These are phyloP conservation scores for Mortierella hygrophila DNA, from an alignment of 192 early-diverging fungal genomes.

Conservation along the genomic window DNA sequence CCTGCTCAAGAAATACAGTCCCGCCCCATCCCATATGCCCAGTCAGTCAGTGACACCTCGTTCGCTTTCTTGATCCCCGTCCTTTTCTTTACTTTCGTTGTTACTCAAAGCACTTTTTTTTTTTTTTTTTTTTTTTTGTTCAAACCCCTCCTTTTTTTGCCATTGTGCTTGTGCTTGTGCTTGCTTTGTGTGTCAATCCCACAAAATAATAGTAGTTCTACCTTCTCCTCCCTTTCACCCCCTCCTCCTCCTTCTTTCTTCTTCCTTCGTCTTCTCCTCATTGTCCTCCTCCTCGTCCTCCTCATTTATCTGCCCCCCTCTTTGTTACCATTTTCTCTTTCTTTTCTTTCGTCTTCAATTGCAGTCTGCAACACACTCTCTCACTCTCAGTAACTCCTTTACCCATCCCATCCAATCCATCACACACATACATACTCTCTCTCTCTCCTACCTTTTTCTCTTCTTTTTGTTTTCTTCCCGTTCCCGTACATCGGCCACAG, in stretches of 20 bases:
- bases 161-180: too few species aligned
- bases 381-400: background rate
- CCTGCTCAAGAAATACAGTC: background rate
- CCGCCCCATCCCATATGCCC: too few species aligned
- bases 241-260: background rate
- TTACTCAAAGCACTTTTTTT: background rate
- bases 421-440: too few species aligned
- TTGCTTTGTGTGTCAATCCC: too few species aligned
- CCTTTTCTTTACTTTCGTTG: background rate
- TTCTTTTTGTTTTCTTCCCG: background rate
- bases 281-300: background rate
- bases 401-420: background rate
- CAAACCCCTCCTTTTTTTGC: background rate
- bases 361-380: background rate
- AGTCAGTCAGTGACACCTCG: background rate
- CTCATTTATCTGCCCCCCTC: background rate
- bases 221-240: slow-evolving; percentile 4
- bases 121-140: background rate
- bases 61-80: background rate
- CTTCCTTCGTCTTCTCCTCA: background rate
- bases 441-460: background rate
- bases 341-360: background rate
- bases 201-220: too few species aligned
- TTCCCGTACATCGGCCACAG: background rate
- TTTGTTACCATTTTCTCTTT: background rate